Evolutionary conservation across 2,329 filamentous ascomycete species (phyloP), one percentile per base, ranked within the genome.

Genomic region (Aspergillus proliferans): DNA sequence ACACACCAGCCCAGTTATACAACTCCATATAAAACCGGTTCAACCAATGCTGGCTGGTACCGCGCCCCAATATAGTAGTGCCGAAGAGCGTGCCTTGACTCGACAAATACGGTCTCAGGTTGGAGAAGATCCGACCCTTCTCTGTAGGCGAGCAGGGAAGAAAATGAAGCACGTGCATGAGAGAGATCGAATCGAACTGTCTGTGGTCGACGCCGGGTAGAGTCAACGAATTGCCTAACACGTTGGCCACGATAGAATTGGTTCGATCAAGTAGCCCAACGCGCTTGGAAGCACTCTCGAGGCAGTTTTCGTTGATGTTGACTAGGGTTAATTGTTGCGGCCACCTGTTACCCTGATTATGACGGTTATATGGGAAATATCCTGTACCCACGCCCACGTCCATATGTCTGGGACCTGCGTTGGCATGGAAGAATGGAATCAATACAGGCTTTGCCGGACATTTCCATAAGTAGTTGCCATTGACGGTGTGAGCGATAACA

Each of bases 91-190:
- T 65, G 4, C 72, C 72, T 15, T 65, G 56, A 1, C 64, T 58
- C 6, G 52, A 58, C 6, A 75, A 53, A 5, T 64, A 48, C 1
- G 55, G 48, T 53, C 66, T 70, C 45, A 70, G 60, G 4, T 59
- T 57, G 6, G 41, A 46, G 15, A 74, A 62, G 1, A 71, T 58
- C 6, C 33, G 42, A 7, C 63, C 49, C 51, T 73, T 72, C 4
- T 51, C 49, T 8, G 49, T 34, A 3, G 49, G 41, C 1, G 62
- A 60, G 0, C 63, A 64, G 0, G 71, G 71, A 8, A 75, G 52
- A 54, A 72, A 75, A 53, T 75, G 72, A 14, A 74, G 59, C 3
- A 75, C 51, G 52, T 71, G 73, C 54, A 72, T 73, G 57, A 73
- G 62, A 12, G 69, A 69, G 46, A 78, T 70, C 0, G 71, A 71